A percentile compares a stretch with the other conserved stretches of the same genome.
phyloP scores from a whole-genome alignment of 2,329 filamentous ascomycete genomes.

The Paramyrothecium sp. region DNA sequence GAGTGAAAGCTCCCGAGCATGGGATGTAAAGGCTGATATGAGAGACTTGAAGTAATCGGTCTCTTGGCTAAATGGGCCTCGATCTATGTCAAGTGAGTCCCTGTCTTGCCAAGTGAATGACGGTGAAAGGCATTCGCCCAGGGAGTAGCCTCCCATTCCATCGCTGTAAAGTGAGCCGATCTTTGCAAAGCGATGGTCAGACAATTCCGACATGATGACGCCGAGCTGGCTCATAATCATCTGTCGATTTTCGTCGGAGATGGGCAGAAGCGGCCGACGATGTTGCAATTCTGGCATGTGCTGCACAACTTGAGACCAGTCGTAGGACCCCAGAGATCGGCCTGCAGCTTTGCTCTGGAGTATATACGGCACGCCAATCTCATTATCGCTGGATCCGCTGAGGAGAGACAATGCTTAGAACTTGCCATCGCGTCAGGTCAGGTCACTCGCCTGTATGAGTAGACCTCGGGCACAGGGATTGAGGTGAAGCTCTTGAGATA shows the following conservation, averaged over 20 bases:
- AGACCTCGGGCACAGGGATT: constrained; percentile 17
- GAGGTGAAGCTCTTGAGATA: constrained; percentile 11
- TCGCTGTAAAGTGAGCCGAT: constrained; percentile 20
- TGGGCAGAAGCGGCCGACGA: constrained; percentile 10
- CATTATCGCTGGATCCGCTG: constrained; percentile 13
- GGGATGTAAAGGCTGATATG: constrained; percentile 16
- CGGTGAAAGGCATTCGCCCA: constrained; percentile 19
- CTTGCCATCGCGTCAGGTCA: background rate
- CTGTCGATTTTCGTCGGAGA: constrained; percentile 11
- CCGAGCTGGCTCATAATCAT: constrained; percentile 17
- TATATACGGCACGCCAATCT: constrained; percentile 19
- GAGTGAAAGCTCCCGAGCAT: constrained; percentile 21
- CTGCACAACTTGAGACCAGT: constrained; percentile 8
- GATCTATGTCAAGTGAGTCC: constrained; percentile 18
- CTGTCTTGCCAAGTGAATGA: constrained; percentile 18
- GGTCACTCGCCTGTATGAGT: constrained; percentile 14
- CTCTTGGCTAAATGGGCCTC: constrained; percentile 22
- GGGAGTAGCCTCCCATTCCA: constrained; percentile 6
- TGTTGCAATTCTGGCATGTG: constrained; percentile 6
- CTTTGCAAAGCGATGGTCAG: constrained; percentile 13
- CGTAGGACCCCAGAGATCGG: constrained; percentile 13
- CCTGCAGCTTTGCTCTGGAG: constrained; percentile 19
- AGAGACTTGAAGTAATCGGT: constrained; percentile 20
- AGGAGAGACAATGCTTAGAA: background rate
- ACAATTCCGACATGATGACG: constrained; percentile 12